Base-by-base conservation (phyloP, 257 asterid species). In the Solanum pimpinellifolium region DNA sequence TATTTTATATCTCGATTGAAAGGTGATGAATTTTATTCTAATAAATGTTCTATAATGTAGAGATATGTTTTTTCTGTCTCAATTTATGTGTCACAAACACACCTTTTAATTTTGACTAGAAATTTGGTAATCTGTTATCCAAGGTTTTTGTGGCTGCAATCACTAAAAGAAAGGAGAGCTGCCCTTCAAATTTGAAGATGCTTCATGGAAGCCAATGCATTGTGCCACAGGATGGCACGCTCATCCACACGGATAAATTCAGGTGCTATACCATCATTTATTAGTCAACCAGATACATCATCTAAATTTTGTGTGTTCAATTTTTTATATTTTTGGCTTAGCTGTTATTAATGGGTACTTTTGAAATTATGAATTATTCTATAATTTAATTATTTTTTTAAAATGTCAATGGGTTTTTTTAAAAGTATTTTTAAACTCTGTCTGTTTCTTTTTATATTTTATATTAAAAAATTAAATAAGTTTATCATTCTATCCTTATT, bases 71-170 rank as follows among this genome's bases (percentile, higher is more conserved):
- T 1, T 1, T 49, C 59, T 5, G 8, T 49, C 8, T 14, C 21
- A 14, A 49, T 49, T 49, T 49, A 14, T 49, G 59, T 49, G 21
- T 14, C 20, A 49, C 59, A 35, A 35, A 35, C 37, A 5, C 6
- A 35, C 37, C 1, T 5, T 35, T 5, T 35, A 35, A 35, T 5
- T 35, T 35, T 35, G 39, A 35, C 39, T 6, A 37, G 39, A 37
- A 37, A 15, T 52, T 52, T 56, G 25, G 5, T 76, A 74, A 37
- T 74, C 1, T 74, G 10, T 12, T 39, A 12, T 12, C 60, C 35
- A 60, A 93, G 96, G 96, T 94, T 8, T 91, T 93, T 39, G 96
- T 93, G 4, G 98, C 98, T 60, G 98, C 98, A 78, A 78, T 94
- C 69, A 92, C 88, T n/a, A 94, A 94, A 91, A 93, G 98, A 77